Conservation (phyloP, 2,329 filamentous ascomycete genomes). For the Arachnopeziza araneosa region DNA sequence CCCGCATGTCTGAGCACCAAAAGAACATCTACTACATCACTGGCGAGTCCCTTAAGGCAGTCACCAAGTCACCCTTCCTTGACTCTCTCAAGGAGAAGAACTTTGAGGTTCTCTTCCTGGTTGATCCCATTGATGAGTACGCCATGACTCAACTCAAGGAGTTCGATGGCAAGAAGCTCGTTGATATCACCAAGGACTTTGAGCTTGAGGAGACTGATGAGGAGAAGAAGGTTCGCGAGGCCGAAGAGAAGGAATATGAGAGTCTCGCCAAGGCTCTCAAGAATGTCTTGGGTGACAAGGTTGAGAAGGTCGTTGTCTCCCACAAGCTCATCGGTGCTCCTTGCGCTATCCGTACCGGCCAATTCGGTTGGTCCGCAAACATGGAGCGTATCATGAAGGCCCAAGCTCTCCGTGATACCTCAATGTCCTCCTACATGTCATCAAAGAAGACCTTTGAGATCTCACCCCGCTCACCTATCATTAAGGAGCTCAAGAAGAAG, state of each 20-base stretch:
- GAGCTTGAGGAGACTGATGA: slow-evolving; percentile 99
- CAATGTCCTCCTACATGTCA: slow-evolving; percentile 99
- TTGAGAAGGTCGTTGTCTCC: slow-evolving; percentile 99
- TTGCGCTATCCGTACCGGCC: slow-evolving; percentile 97
- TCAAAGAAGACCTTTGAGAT: slow-evolving; percentile 99
- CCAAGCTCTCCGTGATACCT: slow-evolving; percentile 98
- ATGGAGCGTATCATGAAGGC: slow-evolving; percentile 99
- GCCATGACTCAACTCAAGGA: slow-evolving; percentile 62
- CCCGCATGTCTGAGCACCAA: slow-evolving; percentile 99
- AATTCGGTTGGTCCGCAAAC: slow-evolving; percentile 99
- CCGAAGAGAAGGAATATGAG: slow-evolving; percentile 98
- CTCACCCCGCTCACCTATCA: slow-evolving; percentile 95
- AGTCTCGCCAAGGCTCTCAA: slow-evolving; percentile 91
- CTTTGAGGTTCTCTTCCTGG: slow-evolving; percentile 96
- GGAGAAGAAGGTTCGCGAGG: slow-evolving; percentile 94
- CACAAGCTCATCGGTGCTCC: slow-evolving; percentile 94
- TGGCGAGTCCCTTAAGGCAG: slow-evolving; percentile 97
- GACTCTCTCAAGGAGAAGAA: slow-evolving; percentile 98
- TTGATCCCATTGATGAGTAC: slow-evolving; percentile 74
- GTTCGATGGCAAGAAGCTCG: slow-evolving; percentile 99
- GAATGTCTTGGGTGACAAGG: slow-evolving; percentile 98
- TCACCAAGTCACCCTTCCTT: slow-evolving; percentile 97
- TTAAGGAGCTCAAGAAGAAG: slow-evolving; percentile 99
- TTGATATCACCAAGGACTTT: slow-evolving; percentile 99
- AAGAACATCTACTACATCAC: slow-evolving; percentile 99